Percentiles rank a stretch among this genome's conserved stretches.
These are phyloP conservation scores for Saturnispora sanitii DNA, from an alignment of 805 yeast genomes.

Conservation along the genomic window DNA sequence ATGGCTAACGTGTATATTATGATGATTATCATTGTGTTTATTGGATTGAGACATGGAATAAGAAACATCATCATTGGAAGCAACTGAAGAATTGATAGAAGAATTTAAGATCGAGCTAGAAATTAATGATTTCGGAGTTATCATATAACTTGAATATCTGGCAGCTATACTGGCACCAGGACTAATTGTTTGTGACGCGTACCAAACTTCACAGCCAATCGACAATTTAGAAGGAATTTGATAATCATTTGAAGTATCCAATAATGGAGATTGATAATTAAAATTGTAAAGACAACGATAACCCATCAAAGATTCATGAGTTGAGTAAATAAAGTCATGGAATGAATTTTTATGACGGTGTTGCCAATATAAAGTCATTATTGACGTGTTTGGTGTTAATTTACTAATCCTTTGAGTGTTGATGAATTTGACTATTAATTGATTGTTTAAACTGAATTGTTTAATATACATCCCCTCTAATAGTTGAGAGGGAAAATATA, in stretches of 20 bases:
- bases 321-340: conserved; percentile 69
- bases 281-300: conserved; percentile 69
- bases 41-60: neutral
- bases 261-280: conserved; percentile 20
- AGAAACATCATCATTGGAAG: neutral
- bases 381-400: conserved; percentile 27
- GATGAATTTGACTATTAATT: conserved; percentile 63
- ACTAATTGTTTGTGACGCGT: conserved; percentile 70
- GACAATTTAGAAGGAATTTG: conserved; percentile 36
- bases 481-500: conserved; percentile 80
- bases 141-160: conserved; percentile 64
- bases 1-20: conserved; percentile 7
- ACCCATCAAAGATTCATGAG: conserved; percentile 78
- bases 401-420: conserved; percentile 38
- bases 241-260: neutral
- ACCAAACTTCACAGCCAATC: conserved; percentile 86
- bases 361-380: conserved; percentile 63
- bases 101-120: neutral
- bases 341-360: conserved; percentile 51
- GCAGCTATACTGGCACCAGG: conserved; percentile 85
- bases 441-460: conserved; percentile 48
- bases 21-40: neutral
- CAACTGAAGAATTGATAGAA: neutral
- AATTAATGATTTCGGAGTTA: conserved; percentile 2
- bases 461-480: conserved; percentile 81